These are phyloP conservation scores for Dryas alaskensis DNA, from an alignment of 306 rosid genomes.

Conservation along the genomic window DNA sequence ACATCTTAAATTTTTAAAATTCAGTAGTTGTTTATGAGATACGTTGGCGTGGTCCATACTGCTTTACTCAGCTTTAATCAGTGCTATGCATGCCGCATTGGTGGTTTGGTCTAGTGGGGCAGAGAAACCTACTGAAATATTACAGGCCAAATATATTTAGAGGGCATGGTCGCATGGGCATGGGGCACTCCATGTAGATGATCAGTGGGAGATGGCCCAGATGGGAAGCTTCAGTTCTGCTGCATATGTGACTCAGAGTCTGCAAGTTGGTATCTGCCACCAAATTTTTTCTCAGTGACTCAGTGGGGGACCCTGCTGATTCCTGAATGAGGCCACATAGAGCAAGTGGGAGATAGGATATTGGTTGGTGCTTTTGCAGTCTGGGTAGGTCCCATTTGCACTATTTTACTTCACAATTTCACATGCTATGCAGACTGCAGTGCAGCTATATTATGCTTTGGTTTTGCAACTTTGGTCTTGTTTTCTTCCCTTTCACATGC, in stretches of 20 bases:
- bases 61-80: neutral
- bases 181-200: neutral
- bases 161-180: neutral
- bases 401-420: neutral
- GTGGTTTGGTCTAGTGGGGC: slow-evolving; percentile 11
- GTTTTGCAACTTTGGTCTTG: neutral
- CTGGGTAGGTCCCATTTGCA: neutral
- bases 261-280: neutral
- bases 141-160: neutral
- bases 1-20: too few relatives aligned
- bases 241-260: neutral
- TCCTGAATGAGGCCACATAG: neutral
- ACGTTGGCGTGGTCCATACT: neutral
- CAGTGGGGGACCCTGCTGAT: neutral
- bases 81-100: neutral
- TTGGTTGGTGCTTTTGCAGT: neutral
- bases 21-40: too few relatives aligned
- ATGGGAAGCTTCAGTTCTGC: slow-evolving; percentile 4
- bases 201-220: neutral
- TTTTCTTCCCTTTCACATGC: neutral
- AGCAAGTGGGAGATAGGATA: neutral
- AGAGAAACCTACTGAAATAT: neutral
- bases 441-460: neutral
- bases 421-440: neutral
- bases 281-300: neutral